Base-by-base conservation (phyloP, 805 yeast species). In the Candida sakaeoensis region DNA sequence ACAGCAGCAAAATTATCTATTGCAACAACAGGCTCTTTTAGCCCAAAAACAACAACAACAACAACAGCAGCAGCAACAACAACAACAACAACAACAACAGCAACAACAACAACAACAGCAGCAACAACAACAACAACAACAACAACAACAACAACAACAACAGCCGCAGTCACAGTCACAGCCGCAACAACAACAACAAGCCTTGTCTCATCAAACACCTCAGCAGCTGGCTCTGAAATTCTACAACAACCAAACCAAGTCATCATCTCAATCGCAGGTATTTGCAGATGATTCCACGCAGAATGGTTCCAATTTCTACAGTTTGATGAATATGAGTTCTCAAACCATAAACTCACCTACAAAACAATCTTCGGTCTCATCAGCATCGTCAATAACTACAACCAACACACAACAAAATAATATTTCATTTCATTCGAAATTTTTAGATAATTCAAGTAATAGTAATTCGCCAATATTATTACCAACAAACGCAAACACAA, bases 81-180 rank as follows among this genome's bases (percentile, higher is more conserved):
- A 32, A 4, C 35, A 22, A 10, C 38, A 37, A 12, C 36, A 44
- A 19, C 40, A 30, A 4, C 39, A 35, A n/a, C 42, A 34, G 8
- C 35, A 22, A 8, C 44, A 43, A 16, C 39, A 44, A 19, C 40
- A 25, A 15, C 41, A 38, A 21, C 58, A 1, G 42, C 50, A 37
- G 55, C 61, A 17, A 53, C 64, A 5, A 54, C 53, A 8, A 57
- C 60, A 3, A 59, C 59, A 2, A 54, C 61, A 12, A 61, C 63
- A 10, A 60, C 58, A 8, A 59, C 53, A n/a, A 57, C 38, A 32
- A 16, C 42, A 35, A 15, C 42, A 36, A 13, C 44, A 39, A 22
- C 44, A 45, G 19, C 46, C 38, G 15, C 43, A 39, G 12, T 33
- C 28, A 18, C 43, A 32, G 8, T 25, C 25, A n/a, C 41, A 39